These are phyloP conservation scores for Cichorium intybus DNA, from an alignment of 140 eudicot species.

Conservation along the genomic window DNA sequence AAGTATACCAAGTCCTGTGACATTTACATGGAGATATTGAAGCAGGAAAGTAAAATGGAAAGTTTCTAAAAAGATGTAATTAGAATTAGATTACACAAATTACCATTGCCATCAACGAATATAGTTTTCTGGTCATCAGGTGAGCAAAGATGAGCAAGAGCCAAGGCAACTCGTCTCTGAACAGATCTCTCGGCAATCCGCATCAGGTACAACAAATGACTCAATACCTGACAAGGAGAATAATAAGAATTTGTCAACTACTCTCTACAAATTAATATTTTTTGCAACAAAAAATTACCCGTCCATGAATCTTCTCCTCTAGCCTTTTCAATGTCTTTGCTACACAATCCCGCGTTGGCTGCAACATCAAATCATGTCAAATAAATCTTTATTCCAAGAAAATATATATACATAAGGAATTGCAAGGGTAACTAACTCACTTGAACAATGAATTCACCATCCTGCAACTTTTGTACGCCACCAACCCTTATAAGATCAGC, in stretches of 20 bases:
- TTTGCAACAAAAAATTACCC: conserved; percentile 43
- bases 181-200: conserved; percentile 66
- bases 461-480: conserved; percentile 80
- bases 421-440: conserved; percentile 30
- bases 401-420: background rate
- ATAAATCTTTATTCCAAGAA: background rate
- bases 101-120: conserved; percentile 73
- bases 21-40: conserved; percentile 11
- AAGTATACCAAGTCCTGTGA: conserved; percentile 64
- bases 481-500: conserved; percentile 78
- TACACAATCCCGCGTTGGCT: conserved; percentile 89
- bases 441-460: conserved; percentile 85
- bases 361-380: conserved; percentile 24
- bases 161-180: conserved; percentile 76
- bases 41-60: conserved; percentile 7
- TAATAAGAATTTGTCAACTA: too few species aligned
- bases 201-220: conserved; percentile 72
- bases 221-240: conserved; percentile 44
- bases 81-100: background rate
- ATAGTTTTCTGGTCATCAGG: conserved; percentile 69
- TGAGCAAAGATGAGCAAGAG: conserved; percentile 88
- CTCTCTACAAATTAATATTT: background rate
- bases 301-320: conserved; percentile 89
- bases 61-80: background rate
- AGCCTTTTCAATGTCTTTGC: conserved; percentile 81